phyloP scores from a whole-genome alignment of 225 moss, liverwort and hornwort genomes.

The Ulota crispa region DNA sequence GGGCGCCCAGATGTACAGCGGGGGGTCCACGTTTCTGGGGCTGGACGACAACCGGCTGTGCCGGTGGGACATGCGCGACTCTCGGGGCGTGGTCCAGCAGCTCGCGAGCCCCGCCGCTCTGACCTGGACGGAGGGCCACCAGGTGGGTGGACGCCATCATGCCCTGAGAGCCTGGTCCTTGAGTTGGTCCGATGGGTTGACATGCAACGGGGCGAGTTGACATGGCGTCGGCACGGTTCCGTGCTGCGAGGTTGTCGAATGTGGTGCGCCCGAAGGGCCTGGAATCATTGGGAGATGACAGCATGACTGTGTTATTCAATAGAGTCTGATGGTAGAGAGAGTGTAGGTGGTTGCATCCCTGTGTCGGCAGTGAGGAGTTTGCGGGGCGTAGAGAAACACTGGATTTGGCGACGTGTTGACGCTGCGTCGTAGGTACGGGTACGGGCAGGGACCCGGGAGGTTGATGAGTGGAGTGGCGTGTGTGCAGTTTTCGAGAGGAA shows the following conservation, averaged over 20 bases:
- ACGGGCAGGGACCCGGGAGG: background rate
- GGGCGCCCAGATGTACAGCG: slow-evolving; percentile 67
- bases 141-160: slow-evolving; percentile 27
- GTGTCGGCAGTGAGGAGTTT: background rate
- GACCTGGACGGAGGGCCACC: slow-evolving; percentile 88
- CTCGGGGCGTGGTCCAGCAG: slow-evolving; percentile 86
- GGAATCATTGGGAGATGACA: background rate
- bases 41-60: slow-evolving; percentile 89
- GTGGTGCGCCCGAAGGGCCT: background rate
- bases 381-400: background rate
- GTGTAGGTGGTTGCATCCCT: background rate
- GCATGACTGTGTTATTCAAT: background rate
- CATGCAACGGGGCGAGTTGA: background rate
- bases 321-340: background rate
- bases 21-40: slow-evolving; percentile 79
- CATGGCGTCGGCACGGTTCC: background rate
- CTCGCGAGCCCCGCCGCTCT: slow-evolving; percentile 73
- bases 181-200: background rate
- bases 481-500: slow-evolving; percentile 77
- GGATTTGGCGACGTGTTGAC: background rate
- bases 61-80: slow-evolving; percentile 96
- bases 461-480: background rate
- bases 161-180: background rate
- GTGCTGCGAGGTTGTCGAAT: background rate
- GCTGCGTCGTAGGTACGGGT: background rate